Conservation (phyloP, 2,329 filamentous ascomycete species). For the Trichoderma sp. region DNA sequence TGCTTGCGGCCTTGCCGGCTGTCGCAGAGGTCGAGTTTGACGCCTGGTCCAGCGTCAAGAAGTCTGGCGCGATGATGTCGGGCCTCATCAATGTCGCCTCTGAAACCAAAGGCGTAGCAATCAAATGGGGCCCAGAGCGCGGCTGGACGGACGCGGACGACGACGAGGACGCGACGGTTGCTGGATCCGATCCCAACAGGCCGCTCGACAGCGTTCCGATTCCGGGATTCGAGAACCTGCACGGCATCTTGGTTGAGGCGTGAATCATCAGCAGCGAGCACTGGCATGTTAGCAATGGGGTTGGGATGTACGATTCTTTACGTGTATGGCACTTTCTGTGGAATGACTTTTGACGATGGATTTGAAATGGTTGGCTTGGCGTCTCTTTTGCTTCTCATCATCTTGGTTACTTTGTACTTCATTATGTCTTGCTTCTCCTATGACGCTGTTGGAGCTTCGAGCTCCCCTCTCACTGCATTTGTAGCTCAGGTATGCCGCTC, state of each 20-base stretch:
- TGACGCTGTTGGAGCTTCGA: neutral
- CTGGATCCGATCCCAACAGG: slow-evolving; percentile 12
- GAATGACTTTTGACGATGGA: slow-evolving; percentile 26
- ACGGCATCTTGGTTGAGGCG: slow-evolving; percentile 32
- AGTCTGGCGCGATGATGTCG: slow-evolving; percentile 64
- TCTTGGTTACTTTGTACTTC: neutral
- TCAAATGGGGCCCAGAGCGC: slow-evolving; percentile 69
- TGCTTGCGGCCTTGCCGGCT: slow-evolving; percentile 60
- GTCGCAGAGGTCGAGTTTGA: slow-evolving; percentile 68
- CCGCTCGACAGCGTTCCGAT: slow-evolving; percentile 27
- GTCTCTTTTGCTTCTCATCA: slow-evolving; percentile 1
- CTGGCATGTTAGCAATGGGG: slow-evolving; percentile 17
- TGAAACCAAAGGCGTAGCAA: slow-evolving; percentile 48
- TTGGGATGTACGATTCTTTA: neutral
- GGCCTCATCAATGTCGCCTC: slow-evolving; percentile 58
- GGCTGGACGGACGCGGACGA: slow-evolving; percentile 64
- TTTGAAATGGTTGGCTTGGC: slow-evolving; percentile 10
- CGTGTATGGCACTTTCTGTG: slow-evolving; percentile 1
- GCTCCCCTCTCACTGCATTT: slow-evolving; percentile 13
- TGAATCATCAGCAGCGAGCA: slow-evolving; percentile 19
- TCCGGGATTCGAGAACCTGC: slow-evolving; percentile 27
- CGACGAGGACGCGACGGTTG: neutral
- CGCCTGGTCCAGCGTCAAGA: slow-evolving; percentile 66
- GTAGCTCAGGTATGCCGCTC: slow-evolving; percentile 16
- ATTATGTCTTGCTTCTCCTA: neutral